phyloP scores from a whole-genome alignment of 2,329 filamentous ascomycete genomes.

The Aspergillaceae sp. region DNA sequence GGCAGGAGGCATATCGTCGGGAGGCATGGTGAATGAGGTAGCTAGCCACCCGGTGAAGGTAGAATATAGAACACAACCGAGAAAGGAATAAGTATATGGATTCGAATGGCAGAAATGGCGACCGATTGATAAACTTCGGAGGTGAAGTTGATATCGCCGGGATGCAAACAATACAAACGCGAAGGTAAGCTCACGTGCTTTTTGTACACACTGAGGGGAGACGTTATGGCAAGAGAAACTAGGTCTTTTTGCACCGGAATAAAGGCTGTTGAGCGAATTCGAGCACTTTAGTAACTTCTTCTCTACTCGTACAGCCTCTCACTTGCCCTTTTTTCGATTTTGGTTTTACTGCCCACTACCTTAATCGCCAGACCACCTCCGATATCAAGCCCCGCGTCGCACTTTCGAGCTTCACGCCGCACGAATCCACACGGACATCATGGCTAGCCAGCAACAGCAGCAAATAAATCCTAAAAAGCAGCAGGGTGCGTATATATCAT shows the following conservation, averaged over 20 bases:
- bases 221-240: neutral
- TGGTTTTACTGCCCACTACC: too few species aligned
- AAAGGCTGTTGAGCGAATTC: too few species aligned
- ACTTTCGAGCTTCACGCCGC: constrained; percentile 21
- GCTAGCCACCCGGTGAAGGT: neutral
- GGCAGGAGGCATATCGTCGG: constrained; percentile 29
- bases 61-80: neutral
- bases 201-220: neutral
- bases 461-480: constrained; percentile 38
- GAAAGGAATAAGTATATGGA: neutral
- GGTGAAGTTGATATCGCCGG: constrained; percentile 4
- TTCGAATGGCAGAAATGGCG: neutral
- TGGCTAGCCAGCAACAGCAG: constrained; percentile 30
- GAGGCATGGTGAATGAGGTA: constrained; percentile 19
- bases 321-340: too few species aligned
- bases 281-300: too few species aligned
- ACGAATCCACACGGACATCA: constrained; percentile 14
- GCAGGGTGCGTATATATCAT: constrained; percentile 30
- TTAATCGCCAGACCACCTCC: neutral
- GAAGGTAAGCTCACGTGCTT: constrained; percentile 1
- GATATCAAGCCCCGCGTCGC: constrained; percentile 24
- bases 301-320: too few species aligned
- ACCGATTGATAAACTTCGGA: constrained; percentile 1
- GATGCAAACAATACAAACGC: constrained; percentile 25
- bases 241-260: too few species aligned